Conservation (phyloP, 2,329 filamentous ascomycete genomes). For the Venturia nashicola region DNA sequence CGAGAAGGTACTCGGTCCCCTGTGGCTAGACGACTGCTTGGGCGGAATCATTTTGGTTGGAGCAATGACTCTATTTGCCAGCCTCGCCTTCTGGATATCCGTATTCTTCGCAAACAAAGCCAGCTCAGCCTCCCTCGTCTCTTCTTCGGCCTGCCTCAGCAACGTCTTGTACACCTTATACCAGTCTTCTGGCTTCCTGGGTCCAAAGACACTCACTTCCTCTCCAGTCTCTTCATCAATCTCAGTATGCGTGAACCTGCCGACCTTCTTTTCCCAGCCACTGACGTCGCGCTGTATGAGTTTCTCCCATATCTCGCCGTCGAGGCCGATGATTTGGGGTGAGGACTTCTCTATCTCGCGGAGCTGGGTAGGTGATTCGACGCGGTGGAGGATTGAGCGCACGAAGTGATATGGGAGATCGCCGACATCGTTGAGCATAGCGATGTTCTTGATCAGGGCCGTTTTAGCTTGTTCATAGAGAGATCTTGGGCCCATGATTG, state of each 20-base stretch:
- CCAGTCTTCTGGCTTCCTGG: conserved; percentile 4
- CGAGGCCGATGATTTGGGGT: conserved; percentile 1
- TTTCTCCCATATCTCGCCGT: conserved; percentile 8
- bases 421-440: conserved; percentile 3
- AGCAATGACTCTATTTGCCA: not conserved
- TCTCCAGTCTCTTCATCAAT: not conserved
- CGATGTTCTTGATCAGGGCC: conserved; percentile 5
- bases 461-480: conserved; percentile 1
- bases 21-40: not conserved
- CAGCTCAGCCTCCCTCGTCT: conserved; percentile 4
- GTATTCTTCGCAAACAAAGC: conserved; percentile 1
- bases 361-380: conserved; percentile 8
- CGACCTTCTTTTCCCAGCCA: conserved; percentile 4
- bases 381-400: conserved; percentile 1
- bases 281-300: conserved; percentile 9
- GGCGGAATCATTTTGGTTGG: conserved; percentile 4
- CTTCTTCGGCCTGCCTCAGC: conserved; percentile 3
- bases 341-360: not conserved
- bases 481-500: not conserved
- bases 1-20: conserved; percentile 1
- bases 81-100: not conserved
- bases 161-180: conserved; percentile 5
- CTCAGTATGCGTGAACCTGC: not conserved
- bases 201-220: not conserved
- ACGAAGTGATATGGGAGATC: conserved; percentile 2